A percentile compares a stretch with the other conserved stretches of the same genome.
phyloP scores from a whole-genome alignment of 306 rosid genomes.

The Rosa lucieae region DNA sequence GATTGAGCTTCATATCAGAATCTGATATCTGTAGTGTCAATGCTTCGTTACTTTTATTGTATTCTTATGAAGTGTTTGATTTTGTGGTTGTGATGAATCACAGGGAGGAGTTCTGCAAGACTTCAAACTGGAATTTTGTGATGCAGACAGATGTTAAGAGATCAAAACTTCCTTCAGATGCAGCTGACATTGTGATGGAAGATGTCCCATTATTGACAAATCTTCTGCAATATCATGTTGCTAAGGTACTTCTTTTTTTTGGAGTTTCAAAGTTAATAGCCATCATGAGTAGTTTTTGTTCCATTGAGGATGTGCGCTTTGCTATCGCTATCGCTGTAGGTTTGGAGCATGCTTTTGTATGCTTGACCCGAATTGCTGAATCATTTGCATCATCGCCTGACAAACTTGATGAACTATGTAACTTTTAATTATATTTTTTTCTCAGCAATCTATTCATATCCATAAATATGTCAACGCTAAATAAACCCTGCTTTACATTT shows the following conservation, averaged over 20 bases:
- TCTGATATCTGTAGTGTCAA: too few relatives aligned
- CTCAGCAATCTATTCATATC: too few relatives aligned
- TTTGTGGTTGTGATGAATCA: too few relatives aligned
- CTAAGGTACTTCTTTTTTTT: constrained; percentile 49
- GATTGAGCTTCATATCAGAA: too few relatives aligned
- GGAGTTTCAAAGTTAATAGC: neutral
- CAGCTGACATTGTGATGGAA: constrained; percentile 49
- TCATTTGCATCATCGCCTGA: constrained; percentile 93
- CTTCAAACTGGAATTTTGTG: too few relatives aligned
- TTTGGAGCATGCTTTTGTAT: constrained; percentile 96
- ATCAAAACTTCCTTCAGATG: too few relatives aligned
- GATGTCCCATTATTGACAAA: constrained; percentile 93
- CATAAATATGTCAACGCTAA: too few relatives aligned
- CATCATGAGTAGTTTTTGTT: neutral
- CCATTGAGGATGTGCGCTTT: neutral
- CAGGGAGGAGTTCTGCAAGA: too few relatives aligned
- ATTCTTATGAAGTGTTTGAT: too few relatives aligned
- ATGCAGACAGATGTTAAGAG: too few relatives aligned
- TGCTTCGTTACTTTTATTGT: too few relatives aligned
- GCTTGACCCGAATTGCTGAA: constrained; percentile 98
- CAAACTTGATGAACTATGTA: constrained; percentile 86
- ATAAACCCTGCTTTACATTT: too few relatives aligned
- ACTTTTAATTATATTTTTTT: constrained; percentile 10
- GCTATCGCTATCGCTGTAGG: constrained; percentile 56
- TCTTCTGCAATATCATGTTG: constrained; percentile 94